Evolutionary conservation across 768 basidiomycete species (phyloP).

Genomic region (Lentinula sp.): DNA sequence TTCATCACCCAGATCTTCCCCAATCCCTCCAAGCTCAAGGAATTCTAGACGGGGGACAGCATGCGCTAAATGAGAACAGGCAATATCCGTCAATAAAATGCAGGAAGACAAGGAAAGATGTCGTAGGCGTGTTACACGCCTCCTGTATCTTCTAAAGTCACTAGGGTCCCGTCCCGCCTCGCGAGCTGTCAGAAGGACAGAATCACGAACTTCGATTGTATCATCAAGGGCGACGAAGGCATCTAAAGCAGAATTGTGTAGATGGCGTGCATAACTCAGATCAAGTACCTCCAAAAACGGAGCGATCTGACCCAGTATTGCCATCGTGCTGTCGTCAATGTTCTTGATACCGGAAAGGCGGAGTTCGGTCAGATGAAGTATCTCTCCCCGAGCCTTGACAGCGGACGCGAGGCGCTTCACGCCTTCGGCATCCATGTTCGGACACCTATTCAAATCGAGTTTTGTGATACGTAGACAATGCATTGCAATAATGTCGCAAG

Average conservation of each 20-base stretch:
- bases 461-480: constrained; percentile 49
- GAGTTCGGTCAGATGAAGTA: constrained; percentile 54
- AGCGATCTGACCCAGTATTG: constrained; percentile 58
- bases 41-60: constrained; percentile 68
- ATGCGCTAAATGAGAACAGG: constrained; percentile 67
- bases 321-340: constrained; percentile 55
- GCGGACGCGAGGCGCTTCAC: constrained; percentile 42
- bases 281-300: constrained; percentile 77
- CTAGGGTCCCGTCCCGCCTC: constrained; percentile 59
- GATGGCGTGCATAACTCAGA: constrained; percentile 61
- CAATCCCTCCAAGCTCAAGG: constrained; percentile 76
- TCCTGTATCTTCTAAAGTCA: constrained; percentile 40
- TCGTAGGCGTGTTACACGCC: constrained; percentile 62
- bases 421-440: constrained; percentile 60
- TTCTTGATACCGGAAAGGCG: constrained; percentile 62
- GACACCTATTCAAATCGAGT: constrained; percentile 70
- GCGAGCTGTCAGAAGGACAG: constrained; percentile 49
- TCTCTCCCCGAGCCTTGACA: constrained; percentile 37
- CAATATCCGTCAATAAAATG: constrained; percentile 62
- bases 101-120: constrained; percentile 75
- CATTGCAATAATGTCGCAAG: constrained; percentile 59
- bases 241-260: constrained; percentile 73
- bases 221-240: constrained; percentile 56
- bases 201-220: constrained; percentile 26
- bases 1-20: constrained; percentile 58